Base-by-base conservation (phyloP, 441 rosid genomes). In the Arabidopsis hybrid region DNA sequence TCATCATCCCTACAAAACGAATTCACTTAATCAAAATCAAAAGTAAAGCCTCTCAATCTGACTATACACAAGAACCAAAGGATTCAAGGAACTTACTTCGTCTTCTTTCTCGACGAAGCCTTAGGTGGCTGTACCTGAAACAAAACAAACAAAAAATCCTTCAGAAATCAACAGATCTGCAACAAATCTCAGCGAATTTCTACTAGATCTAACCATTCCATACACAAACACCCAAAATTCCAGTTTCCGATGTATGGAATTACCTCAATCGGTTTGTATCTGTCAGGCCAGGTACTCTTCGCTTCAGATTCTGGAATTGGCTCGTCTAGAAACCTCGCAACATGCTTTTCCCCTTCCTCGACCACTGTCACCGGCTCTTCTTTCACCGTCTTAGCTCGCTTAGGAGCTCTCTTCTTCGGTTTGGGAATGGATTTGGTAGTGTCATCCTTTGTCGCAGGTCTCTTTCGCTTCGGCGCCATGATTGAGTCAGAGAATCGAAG, bases 251-350 rank as follows among this genome's bases (percentile, higher is more conserved):
- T 17, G 4, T 3, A 17, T 77, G 80, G 79, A 85, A 36, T 57
- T 21, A 65, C 76, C 17, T 32, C 70, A 1, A 36, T 3, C 0
- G 32, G 43, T 42, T 26, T 47, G 43, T 89, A 89, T 42, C 91
- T 78, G 6, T 83, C 75, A 0, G 91, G 87, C 95, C 95, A 91
- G 4, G 78, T 79, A 1, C 8, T 61, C 68, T 76, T 73, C 0
- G 97, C 89, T 16, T 89, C 95, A 5, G 68, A 71, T 1, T 71
- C 76, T 0, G 82, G 75, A 0, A 89, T 35, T 0, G 87, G 79
- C 29, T 79, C 79, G 0, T 88, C 89, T 0, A 85, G 0, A 49
- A 89, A 80, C 65, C 66, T 69, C 26, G 81, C 76, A 9, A 49
- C 17, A 6, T 78, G 77, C 10, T 65, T 81, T 0, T 47, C 12